Percentiles rank a stretch among this genome's conserved stretches.
Conservation (phyloP, 495 filamentous ascomycete genomes). For the Aspergillus haitiensis region DNA sequence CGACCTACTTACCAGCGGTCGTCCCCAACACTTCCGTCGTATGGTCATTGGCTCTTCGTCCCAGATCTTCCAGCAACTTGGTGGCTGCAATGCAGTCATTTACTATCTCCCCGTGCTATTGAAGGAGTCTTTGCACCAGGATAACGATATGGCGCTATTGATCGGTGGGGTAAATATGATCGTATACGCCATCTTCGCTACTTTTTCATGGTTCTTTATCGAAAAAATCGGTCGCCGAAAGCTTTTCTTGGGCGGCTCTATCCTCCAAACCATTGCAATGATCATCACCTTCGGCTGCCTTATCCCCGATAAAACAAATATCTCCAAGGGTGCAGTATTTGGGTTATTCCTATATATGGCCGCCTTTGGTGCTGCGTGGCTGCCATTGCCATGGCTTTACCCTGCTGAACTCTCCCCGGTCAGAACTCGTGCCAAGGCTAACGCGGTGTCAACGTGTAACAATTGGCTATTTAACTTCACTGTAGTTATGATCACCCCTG, state of each 20-base stretch:
- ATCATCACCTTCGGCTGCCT: constrained; percentile 71
- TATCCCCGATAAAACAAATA: constrained; percentile 54
- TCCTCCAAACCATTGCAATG: constrained; percentile 71
- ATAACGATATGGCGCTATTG: constrained; percentile 65
- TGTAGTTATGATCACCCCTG: constrained; percentile 78
- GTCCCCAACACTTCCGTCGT: constrained; percentile 47
- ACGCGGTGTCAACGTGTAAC: constrained; percentile 70
- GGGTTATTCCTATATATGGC: constrained; percentile 81
- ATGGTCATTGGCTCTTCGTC: constrained; percentile 57
- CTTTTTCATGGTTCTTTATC: constrained; percentile 81
- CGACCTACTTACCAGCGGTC: constrained; percentile 45
- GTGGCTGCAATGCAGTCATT: constrained; percentile 78
- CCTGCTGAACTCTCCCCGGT: constrained; percentile 74
- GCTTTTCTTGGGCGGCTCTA: constrained; percentile 69
- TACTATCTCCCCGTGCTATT: constrained; percentile 84
- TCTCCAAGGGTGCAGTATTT: constrained; percentile 69
- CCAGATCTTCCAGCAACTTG: constrained; percentile 81
- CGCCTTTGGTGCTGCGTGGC: constrained; percentile 72
- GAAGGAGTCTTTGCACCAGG: constrained; percentile 60
- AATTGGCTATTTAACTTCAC: constrained; percentile 85
- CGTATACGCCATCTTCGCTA: constrained; percentile 75
- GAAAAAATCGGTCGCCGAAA: constrained; percentile 75
- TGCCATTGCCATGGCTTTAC: constrained; percentile 58
- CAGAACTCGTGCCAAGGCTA: constrained; percentile 71
- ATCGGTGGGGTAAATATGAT: constrained; percentile 84